phyloP scores from a whole-genome alignment of 2,329 filamentous ascomycete genomes.

The Fusarium brevicatenulatum region DNA sequence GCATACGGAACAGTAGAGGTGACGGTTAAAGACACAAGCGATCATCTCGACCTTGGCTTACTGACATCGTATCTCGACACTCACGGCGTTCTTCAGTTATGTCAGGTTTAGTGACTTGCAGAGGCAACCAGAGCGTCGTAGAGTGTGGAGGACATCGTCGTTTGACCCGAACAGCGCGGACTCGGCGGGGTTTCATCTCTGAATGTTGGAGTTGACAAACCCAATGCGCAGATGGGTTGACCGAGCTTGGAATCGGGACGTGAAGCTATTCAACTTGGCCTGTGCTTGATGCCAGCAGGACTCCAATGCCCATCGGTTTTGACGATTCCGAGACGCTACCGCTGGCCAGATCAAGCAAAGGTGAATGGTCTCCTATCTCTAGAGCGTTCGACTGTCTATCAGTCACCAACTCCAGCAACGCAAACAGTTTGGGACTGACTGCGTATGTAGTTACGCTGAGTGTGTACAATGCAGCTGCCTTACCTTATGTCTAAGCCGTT shows the following conservation, averaged over 20 bases:
- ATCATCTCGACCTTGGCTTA: background rate
- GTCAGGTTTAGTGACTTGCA: background rate
- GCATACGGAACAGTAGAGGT: background rate
- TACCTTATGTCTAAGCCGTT: background rate
- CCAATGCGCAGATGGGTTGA: background rate
- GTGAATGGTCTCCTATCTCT: too few relatives aligned
- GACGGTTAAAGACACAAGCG: too few relatives aligned
- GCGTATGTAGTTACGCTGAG: background rate
- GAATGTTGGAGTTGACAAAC: background rate
- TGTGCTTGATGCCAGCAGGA: too few relatives aligned
- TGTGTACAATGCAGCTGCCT: background rate
- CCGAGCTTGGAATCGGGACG: background rate
- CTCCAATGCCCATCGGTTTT: too few relatives aligned
- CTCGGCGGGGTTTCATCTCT: background rate
- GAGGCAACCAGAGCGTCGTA: rapidly evolving
- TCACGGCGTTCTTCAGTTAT: background rate
- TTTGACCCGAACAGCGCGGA: background rate
- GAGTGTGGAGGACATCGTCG: rapidly evolving
- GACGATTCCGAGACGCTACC: too few relatives aligned
- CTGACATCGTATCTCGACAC: rapidly evolving
- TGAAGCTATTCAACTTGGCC: background rate
- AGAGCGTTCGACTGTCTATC: too few relatives aligned
- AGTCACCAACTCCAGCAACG: too few relatives aligned
- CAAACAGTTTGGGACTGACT: too few relatives aligned
- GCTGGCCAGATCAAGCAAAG: too few relatives aligned